Percentiles rank a stretch among this genome's conserved stretches.
These are phyloP conservation scores for Hortiboletus flavorubellus DNA, from an alignment of 768 basidiomycete species.

Conservation along the genomic window DNA sequence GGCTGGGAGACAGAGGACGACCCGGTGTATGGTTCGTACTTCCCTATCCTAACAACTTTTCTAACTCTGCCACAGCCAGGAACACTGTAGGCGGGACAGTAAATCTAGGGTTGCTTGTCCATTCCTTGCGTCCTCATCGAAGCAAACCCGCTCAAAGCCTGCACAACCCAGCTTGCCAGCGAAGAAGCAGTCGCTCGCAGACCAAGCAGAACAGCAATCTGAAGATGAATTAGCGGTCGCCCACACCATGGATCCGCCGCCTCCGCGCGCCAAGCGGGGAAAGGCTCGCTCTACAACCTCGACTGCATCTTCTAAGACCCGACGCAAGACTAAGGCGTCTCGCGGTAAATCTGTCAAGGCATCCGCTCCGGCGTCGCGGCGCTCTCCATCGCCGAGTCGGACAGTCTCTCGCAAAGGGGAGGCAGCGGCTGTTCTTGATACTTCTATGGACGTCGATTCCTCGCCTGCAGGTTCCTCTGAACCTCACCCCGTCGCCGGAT, in stretches of 20 bases:
- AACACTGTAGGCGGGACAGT: slow-evolving; percentile 66
- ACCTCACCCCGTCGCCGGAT: not conserved
- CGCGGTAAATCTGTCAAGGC: slow-evolving; percentile 23
- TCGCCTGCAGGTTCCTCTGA: not conserved
- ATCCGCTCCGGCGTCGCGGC: slow-evolving; percentile 11
- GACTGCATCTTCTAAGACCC: slow-evolving; percentile 17
- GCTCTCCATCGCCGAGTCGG: slow-evolving; percentile 13
- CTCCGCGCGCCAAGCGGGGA: too few species aligned
- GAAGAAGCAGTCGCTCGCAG: too few species aligned
- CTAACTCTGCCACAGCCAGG: slow-evolving; percentile 45
- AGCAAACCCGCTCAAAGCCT: too few species aligned
- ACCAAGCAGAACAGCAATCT: too few species aligned
- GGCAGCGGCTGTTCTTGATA: not conserved
- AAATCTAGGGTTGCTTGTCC: slow-evolving; percentile 43
- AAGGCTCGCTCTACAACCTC: too few species aligned
- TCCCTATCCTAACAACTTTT: not conserved
- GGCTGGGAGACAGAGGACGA: slow-evolving; percentile 90
- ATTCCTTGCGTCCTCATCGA: slow-evolving; percentile 34
- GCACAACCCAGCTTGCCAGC: too few species aligned
- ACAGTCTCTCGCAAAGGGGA: not conserved
- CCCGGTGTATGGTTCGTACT: slow-evolving; percentile 61
- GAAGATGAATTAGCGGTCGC: too few species aligned
- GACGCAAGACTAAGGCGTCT: slow-evolving; percentile 21
- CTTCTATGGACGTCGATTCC: not conserved
- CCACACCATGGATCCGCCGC: too few species aligned